Base-by-base conservation (phyloP, 179 eudicot species). In the Nepenthes alata region DNA sequence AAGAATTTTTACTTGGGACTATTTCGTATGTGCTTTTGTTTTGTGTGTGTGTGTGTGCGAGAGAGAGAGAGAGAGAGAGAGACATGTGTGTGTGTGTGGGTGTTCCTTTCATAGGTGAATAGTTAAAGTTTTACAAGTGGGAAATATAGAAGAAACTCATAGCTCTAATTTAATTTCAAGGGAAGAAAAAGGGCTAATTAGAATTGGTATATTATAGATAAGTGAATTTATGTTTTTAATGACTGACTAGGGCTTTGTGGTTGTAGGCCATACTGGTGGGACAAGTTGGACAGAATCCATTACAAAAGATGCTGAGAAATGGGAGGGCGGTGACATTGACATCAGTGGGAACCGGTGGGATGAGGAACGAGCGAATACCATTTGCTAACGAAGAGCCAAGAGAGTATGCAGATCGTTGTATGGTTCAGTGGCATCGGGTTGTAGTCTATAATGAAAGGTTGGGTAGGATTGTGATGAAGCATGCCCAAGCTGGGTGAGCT, bases 381-480 rank as follows among this genome's bases (percentile, higher is more conserved):
- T 74, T 91, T 57, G 81, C 87, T 15, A 75, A 76, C 60, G 98
- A 91, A 66, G 91, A 84, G 45, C 98, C 98, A 0, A 74, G 78
- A 67, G 96, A 89, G 12, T 91, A 82, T 77, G 98, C 98, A 11
- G 83, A 89, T 67, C 83, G 96, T 2, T 83, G 91, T 69, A 77
- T 80, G 16, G 91, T 89, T 55, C 98, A 91, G 67, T 91, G 98
- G 98, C 98, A 91, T 59, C 79, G 98, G 60, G 96, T 91, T 67
- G 74, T 86, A 13, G 58, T 91, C 62, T 91, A 81, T 60, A 76
- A 84, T 0, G 86, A 83, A 15, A 65, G 70, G 38, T 63, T 89
- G 75, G 96, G 89, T 34, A 75, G 61, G 0, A 52, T 80, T 47
- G 76, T 88, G 45, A 59, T 80, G 76, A 81, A 81, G 77, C 79